phyloP scores from a whole-genome alignment of 805 yeast species.

The Wickerhamiella sorbophila region DNA sequence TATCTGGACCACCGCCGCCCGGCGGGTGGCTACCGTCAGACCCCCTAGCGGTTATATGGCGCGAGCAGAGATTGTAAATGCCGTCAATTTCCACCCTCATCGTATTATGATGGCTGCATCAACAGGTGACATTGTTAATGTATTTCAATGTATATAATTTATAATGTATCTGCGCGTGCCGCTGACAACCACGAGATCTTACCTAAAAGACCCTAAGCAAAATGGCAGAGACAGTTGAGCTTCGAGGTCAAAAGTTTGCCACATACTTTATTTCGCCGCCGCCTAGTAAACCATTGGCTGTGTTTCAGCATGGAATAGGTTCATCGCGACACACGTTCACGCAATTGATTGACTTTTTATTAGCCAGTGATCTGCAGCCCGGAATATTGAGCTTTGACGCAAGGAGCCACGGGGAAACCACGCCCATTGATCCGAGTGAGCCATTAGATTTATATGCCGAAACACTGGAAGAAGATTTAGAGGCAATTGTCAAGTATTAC shows the following conservation, averaged over 20 bases:
- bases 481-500: constrained; percentile 33
- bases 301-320: constrained; percentile 93
- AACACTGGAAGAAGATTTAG: constrained; percentile 45
- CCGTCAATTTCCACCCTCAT: constrained; percentile 79
- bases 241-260: constrained; percentile 6
- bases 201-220: not conserved
- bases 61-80: constrained; percentile 39
- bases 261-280: constrained; percentile 42
- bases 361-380: constrained; percentile 28
- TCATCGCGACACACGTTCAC: constrained; percentile 74
- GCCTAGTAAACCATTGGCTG: constrained; percentile 38
- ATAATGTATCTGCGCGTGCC: too few species aligned
- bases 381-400: constrained; percentile 66
- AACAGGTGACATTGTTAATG: constrained; percentile 20
- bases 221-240: not conserved
- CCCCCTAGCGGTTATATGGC: constrained; percentile 22
- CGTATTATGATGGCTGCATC: constrained; percentile 83
- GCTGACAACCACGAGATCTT: not conserved
- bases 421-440: constrained; percentile 15
- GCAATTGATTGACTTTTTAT: constrained; percentile 29
- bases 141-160: constrained; percentile 6
- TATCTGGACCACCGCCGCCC: constrained; percentile 78
- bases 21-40: constrained; percentile 44
- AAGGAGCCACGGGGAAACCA: constrained; percentile 68
- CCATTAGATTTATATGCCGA: constrained; percentile 33